phyloP scores from a whole-genome alignment of 2,329 filamentous ascomycete species.

The Scortechinia acanthostroma region DNA sequence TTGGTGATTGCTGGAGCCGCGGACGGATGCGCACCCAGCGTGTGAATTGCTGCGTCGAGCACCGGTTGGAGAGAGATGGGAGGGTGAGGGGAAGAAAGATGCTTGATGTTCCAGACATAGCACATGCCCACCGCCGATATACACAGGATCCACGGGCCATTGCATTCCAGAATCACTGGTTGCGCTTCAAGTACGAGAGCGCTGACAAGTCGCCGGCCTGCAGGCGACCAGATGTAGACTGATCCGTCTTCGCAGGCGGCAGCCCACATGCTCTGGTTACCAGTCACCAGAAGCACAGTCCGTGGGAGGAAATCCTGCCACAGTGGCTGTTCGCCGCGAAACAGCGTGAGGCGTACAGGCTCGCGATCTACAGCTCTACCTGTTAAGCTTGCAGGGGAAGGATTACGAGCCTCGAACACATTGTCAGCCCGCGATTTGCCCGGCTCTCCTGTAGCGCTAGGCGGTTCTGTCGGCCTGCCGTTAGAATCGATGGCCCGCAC shows the following conservation, averaged over 20 bases:
- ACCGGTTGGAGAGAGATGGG: conserved; percentile 84
- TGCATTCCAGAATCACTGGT: conserved; percentile 85
- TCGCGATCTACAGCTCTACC: conserved; percentile 41
- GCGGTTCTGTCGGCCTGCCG: conserved; percentile 40
- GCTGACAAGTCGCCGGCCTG: conserved; percentile 78
- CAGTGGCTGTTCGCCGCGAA: conserved; percentile 70
- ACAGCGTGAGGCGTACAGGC: conserved; percentile 75
- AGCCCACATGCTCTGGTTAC: conserved; percentile 84
- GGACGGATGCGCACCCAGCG: conserved; percentile 69
- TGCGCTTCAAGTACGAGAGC: conserved; percentile 84
- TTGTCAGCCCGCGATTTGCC: conserved; percentile 60
- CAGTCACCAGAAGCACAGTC: conserved; percentile 81
- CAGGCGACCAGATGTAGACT: conserved; percentile 84
- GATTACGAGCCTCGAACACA: conserved; percentile 84
- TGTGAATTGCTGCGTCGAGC: conserved; percentile 76
- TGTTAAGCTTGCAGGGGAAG: conserved; percentile 39
- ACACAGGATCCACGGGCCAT: conserved; percentile 81
- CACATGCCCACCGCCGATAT: conserved; percentile 83
- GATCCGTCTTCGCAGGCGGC: conserved; percentile 89
- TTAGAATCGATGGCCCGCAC: conserved; percentile 72
- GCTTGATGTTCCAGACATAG: conserved; percentile 88
- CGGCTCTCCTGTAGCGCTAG: conserved; percentile 41
- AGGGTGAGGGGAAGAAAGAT: conserved; percentile 76
- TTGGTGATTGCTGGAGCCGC: conserved; percentile 80
- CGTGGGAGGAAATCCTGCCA: conserved; percentile 93